Evolutionary conservation across 306 rosid genomes (phyloP).

Genomic region (Prinsepia uniflora): DNA sequence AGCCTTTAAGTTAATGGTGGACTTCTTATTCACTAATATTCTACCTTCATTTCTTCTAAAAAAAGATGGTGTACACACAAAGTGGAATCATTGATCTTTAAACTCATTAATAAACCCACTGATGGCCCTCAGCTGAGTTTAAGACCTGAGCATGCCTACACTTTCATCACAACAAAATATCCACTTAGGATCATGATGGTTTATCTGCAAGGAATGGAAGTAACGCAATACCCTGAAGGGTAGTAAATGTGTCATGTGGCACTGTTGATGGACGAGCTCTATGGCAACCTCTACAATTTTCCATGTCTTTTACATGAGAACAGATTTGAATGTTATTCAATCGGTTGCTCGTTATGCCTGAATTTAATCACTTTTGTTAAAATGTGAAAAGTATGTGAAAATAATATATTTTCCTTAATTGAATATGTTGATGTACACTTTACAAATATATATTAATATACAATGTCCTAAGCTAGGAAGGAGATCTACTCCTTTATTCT

Average conservation of each 20-base stretch:
- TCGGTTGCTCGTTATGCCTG: background rate
- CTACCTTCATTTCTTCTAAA: constrained; percentile 41
- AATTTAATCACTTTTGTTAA: too few species aligned
- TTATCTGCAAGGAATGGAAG: background rate
- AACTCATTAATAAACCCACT: background rate
- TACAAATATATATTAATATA: too few species aligned
- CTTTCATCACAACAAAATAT: background rate
- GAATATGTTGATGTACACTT: too few species aligned
- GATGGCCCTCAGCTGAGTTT: background rate
- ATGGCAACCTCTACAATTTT: background rate
- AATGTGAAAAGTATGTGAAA: too few species aligned
- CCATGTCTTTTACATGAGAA: background rate
- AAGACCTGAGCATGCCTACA: background rate
- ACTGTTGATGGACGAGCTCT: background rate
- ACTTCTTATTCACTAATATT: too few species aligned
- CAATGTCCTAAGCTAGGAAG: too few species aligned
- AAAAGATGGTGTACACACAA: constrained; percentile 69
- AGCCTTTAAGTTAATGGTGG: too few species aligned
- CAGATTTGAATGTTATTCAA: background rate
- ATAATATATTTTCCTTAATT: too few species aligned
- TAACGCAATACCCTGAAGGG: background rate
- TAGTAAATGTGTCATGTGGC: background rate
- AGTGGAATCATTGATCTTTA: constrained; percentile 74
- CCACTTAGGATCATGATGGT: background rate
- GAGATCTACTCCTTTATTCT: too few species aligned